Evolutionary conservation across 305 asterid genomes (phyloP), one percentile per base, ranked within the genome.

Genomic region (Nicotiana rustica): DNA sequence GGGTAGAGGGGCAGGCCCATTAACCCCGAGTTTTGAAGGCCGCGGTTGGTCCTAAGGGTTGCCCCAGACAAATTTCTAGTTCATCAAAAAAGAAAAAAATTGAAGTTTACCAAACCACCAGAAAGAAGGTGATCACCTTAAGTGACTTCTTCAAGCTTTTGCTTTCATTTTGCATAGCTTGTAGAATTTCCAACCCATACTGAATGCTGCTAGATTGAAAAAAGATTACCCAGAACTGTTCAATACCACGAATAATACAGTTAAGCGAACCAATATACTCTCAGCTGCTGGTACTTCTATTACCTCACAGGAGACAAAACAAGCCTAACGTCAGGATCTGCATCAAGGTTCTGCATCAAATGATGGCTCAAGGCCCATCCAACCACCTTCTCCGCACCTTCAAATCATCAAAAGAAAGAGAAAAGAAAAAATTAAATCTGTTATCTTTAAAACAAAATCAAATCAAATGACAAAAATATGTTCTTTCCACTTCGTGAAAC

Each of bases 301-400:
- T 89, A 92, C 96, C 93, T 92, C 88, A 89, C 92, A 44, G 85
- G 85, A 82, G 96, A 84, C 85, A 92, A 81, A 69, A 86, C 89
- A 78, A 88, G 86, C 88, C 86, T 86, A 9, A 86, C 79, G 80
- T 85, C 89, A 71, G 85, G 79, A 81, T 86, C 92, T 83, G 89
- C 90, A 83, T 44, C 92, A 85, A 90, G 87, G 83, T 89, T 86
- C 67, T 82, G 78, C 90, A 89, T 92, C 83, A 91, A 82, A 85
- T 91, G 91, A 85, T 89, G 89, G 85, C 94, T 92, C 87, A 92
- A 80, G 85, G 94, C 96, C 96, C 96, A 92, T 80, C 93, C 94
- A 67, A 92, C 89, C 56, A 91, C 93, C 91, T 91, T 92, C 81
- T 92, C 94, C 49, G 96, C 93, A 89, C 96, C 96, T 92, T 86